Base-by-base conservation (phyloP, 768 basidiomycete genomes). In the Lyophyllum semitale region DNA sequence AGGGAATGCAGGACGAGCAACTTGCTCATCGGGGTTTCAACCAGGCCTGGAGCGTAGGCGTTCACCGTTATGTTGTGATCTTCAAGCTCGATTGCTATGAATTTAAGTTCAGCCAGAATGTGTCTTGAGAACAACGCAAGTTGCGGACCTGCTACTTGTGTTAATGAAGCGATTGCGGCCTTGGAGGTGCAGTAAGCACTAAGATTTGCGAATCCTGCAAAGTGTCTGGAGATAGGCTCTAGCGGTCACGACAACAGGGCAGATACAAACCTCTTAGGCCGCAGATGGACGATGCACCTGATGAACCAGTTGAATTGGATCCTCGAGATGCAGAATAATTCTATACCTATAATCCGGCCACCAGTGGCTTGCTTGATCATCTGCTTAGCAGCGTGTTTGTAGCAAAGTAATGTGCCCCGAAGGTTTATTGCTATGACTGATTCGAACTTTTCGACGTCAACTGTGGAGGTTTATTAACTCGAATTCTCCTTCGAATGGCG, bases 181-280 rank as follows among this genome's bases (percentile, higher is more conserved):
- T 78, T 78, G 23, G 72, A 71, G 9, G 73, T 64, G 47, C 69
- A 68, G 58, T 78, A 78, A 8, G 84, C 63, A 0, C 81, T 78
- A 6, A 50, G 37, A 9, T 18, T 12, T 2, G 47, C 20, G n/a
- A 48, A 55, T 27, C 47, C 54, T 55, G 9, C n/a, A 20, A n/a
- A 18, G 33, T 15, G 13, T 35, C n/a, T n/a, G n/a, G 38, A 4
- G 17, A 40, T 40, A 3, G 20, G 38, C 18, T 12, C n/a, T 18
- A 6, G 38, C 38, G 18, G 18, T 40, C 20, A 20, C 33, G 17
- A 38, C 9, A 7, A 27, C 2, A 18, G 5, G n/a, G 22, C 4
- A 26, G n/a, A 37, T 25, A 18, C 18, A 7, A n/a, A 48, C 53
- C 53, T 54, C 23, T 17, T 17, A 29, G 3, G n/a, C 53, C 53